Evolutionary conservation across 2,329 filamentous ascomycete species (phyloP), one percentile per base, ranked within the genome.

Genomic region (Leptographium lundbergii): DNA sequence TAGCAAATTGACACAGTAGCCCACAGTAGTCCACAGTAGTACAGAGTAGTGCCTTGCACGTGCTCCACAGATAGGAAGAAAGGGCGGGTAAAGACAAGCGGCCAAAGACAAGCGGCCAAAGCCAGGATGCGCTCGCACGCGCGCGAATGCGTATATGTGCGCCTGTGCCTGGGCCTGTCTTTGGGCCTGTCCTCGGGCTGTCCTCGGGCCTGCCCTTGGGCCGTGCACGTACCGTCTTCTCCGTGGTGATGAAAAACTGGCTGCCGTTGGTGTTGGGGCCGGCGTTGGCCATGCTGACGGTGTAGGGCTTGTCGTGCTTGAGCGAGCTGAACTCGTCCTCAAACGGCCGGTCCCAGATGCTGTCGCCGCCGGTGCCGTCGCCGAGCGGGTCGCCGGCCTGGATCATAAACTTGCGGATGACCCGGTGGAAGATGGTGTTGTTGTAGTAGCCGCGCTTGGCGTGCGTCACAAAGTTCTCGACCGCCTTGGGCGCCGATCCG

Each of bases 321-420:
- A 99, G 74, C 22, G 84, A 87, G 66, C 88, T 91, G 66, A 99
- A 96, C 71, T 99, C 94, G 69, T 99, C 94, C 67, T 87, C 88
- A 67, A 96, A 96, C 65, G 94, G 88, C 50, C 78, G 84, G n/a
- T 89, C 89, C 91, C 91, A 96, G 67, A 96, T 95, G 65, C 86
- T 90, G 70, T 95, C 89, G 45, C 91, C 91, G 52, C 91, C 91
- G 0, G 91, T 95, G 4, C 91, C 91, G 67, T 96, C 90, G 11
- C 91, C 91, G 1, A 94, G 73, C 0, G 91, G 90, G 69, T 96
- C 91, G 56, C 91, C 91, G 58, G 80, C 76, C 69, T 91, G 90
- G 61, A 99, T 96, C 95, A 99, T 99, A 75, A 99, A 99, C 69
- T 96, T 96, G 62, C 88, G 85, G 66, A 99, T 99, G 7, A 99